phyloP scores from a whole-genome alignment of 108 stramenopile species.

The Nitzschia sp. region DNA sequence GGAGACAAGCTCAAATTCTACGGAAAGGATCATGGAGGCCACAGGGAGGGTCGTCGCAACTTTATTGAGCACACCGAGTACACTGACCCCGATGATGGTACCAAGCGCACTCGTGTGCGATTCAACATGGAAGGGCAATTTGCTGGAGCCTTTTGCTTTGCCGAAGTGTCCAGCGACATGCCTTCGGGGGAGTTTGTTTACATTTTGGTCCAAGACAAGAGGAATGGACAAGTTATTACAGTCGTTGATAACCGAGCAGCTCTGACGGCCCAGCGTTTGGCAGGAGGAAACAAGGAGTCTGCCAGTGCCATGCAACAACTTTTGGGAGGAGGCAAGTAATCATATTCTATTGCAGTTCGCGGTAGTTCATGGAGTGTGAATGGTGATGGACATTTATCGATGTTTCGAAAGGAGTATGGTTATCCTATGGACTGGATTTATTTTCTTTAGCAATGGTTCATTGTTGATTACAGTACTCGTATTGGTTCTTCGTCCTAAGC shows the following conservation, averaged over 20 bases:
- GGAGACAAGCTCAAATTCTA: conserved; percentile 90
- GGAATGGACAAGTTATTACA: conserved; percentile 72
- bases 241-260: conserved; percentile 76
- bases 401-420: too few species aligned
- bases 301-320: conserved; percentile 49
- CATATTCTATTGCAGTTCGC: too few species aligned
- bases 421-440: too few species aligned
- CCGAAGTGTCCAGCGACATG: conserved; percentile 79
- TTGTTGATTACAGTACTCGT: too few species aligned
- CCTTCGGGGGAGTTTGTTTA: conserved; percentile 91
- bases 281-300: conserved; percentile 63
- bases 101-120: conserved; percentile 85
- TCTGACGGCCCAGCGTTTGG: conserved; percentile 62
- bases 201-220: conserved; percentile 90
- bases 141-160: conserved; percentile 82
- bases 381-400: too few species aligned
- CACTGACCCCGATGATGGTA: conserved; percentile 73
- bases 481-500: too few species aligned
- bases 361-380: too few species aligned
- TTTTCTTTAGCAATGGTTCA: too few species aligned
- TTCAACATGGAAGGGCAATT: conserved; percentile 92
- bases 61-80: conserved; percentile 94
- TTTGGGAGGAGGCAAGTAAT: conserved; percentile 31
- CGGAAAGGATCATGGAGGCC: conserved; percentile 91
- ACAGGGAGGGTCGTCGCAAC: conserved; percentile 93